These are phyloP conservation scores for Lepidium aucheri DNA, from an alignment of 345 rosid genomes.

Conservation along the genomic window DNA sequence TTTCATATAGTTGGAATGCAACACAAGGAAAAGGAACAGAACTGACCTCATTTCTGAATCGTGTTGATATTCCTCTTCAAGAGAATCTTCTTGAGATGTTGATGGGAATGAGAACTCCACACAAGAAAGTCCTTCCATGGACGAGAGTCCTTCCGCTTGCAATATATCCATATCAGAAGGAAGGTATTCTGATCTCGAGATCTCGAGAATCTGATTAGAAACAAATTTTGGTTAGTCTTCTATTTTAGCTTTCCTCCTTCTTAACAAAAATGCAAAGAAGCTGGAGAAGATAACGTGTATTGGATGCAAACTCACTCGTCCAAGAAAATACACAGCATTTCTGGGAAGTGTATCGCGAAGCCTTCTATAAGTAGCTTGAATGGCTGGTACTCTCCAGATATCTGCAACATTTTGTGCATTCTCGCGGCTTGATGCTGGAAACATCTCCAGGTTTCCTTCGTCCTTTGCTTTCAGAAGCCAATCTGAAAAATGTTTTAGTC, in stretches of 20 bases:
- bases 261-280: background rate
- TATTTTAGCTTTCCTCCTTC: background rate
- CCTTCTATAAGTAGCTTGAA: slow-evolving; percentile 73
- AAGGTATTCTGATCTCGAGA: slow-evolving; percentile 55
- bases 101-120: slow-evolving; percentile 70
- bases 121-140: slow-evolving; percentile 59
- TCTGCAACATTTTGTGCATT: slow-evolving; percentile 60
- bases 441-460: slow-evolving; percentile 68
- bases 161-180: slow-evolving; percentile 82
- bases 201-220: slow-evolving; percentile 59
- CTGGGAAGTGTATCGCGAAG: slow-evolving; percentile 63
- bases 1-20: background rate
- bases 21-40: background rate
- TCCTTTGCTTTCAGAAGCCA: slow-evolving; percentile 60
- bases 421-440: slow-evolving; percentile 56
- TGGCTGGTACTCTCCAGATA: slow-evolving; percentile 62
- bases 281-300: background rate
- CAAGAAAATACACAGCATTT: slow-evolving; percentile 72
- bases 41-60: slow-evolving; percentile 48
- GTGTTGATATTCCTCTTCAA: slow-evolving; percentile 32
- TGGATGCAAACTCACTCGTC: slow-evolving; percentile 45
- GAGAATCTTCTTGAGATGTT: slow-evolving; percentile 21
- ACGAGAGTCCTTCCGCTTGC: slow-evolving; percentile 64
- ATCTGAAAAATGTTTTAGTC: slow-evolving; percentile 58
- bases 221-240: slow-evolving; percentile 3